These are phyloP conservation scores for Neoscytalidium dimidiatum DNA, from an alignment of 2,329 filamentous ascomycete genomes.

Conservation along the genomic window DNA sequence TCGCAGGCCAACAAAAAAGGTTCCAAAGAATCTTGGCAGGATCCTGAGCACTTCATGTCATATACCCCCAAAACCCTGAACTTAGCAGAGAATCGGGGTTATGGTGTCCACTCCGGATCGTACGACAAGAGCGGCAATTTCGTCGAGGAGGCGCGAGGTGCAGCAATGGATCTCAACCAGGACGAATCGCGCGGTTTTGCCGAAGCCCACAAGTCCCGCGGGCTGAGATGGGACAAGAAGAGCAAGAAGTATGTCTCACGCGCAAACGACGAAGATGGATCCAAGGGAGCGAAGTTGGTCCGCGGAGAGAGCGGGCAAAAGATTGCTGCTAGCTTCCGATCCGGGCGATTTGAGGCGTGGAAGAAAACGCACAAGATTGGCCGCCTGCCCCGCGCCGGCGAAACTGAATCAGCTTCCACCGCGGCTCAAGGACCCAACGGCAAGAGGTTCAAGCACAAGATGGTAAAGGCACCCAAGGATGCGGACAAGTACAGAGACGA, in stretches of 20 bases:
- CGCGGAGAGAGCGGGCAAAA: conserved; percentile 91
- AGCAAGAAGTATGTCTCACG: conserved; percentile 91
- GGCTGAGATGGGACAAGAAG: conserved; percentile 96
- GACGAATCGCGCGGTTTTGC: conserved; percentile 86
- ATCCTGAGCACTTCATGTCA: conserved; percentile 93
- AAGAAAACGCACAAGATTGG: conserved; percentile 81
- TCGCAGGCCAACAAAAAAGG: conserved; percentile 38
- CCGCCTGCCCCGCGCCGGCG: conserved; percentile 78
- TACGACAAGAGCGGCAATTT: conserved; percentile 68
- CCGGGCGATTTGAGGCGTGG: conserved; percentile 92
- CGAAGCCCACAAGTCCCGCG: conserved; percentile 68
- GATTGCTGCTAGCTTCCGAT: conserved; percentile 91
- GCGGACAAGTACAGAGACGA: conserved; percentile 92
- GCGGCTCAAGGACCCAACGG: conserved; percentile 39
- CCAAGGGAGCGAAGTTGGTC: conserved; percentile 70
- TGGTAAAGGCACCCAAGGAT: conserved; percentile 85
- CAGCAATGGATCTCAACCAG: conserved; percentile 88
- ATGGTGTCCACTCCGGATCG: conserved; percentile 84
- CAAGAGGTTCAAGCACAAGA: conserved; percentile 79
- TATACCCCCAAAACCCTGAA: conserved; percentile 84
- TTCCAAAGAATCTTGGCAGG: conserved; percentile 64
- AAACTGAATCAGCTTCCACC: conserved; percentile 62
- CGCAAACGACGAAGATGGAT: conserved; percentile 93
- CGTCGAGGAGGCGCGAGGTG: conserved; percentile 80
- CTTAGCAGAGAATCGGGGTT: conserved; percentile 84